These are phyloP conservation scores for Euphorbia celastroides DNA, from an alignment of 441 rosid species.

Conservation along the genomic window DNA sequence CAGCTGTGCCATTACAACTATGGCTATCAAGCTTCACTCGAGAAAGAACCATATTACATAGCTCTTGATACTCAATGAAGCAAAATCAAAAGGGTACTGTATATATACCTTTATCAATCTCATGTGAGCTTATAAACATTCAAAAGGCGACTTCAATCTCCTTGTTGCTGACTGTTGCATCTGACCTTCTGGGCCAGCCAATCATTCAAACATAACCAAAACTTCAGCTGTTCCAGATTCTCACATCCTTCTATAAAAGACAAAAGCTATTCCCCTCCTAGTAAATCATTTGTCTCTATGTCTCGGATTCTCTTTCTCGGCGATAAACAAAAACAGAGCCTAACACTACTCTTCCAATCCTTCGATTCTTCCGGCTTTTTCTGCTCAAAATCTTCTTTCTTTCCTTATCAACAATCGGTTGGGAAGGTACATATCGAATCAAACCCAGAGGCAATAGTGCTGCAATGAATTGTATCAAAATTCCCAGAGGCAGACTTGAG, in stretches of 20 bases:
- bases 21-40: not conserved
- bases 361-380: slow-evolving; percentile 45
- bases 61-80: not conserved
- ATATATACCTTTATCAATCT: not conserved
- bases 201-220: slow-evolving; percentile 3
- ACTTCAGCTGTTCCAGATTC: not conserved
- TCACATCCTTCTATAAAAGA: not conserved
- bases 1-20: not conserved
- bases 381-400: slow-evolving; percentile 40
- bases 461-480: slow-evolving; percentile 54
- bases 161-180: too few relatives aligned
- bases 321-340: slow-evolving; percentile 37
- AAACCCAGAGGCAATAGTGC: slow-evolving; percentile 59
- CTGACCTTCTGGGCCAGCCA: not conserved
- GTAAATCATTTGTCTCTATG: slow-evolving; percentile 19
- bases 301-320: slow-evolving; percentile 53
- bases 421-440: slow-evolving; percentile 47
- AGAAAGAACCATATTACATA: not conserved
- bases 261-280: not conserved
- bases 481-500: slow-evolving; percentile 50
- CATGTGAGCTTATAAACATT: not conserved
- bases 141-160: not conserved
- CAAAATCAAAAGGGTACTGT: not conserved
- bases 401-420: slow-evolving; percentile 35
- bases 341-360: slow-evolving; percentile 47